These are phyloP conservation scores for Salvia hispanica DNA, from an alignment of 257 asterid species.

Conservation along the genomic window DNA sequence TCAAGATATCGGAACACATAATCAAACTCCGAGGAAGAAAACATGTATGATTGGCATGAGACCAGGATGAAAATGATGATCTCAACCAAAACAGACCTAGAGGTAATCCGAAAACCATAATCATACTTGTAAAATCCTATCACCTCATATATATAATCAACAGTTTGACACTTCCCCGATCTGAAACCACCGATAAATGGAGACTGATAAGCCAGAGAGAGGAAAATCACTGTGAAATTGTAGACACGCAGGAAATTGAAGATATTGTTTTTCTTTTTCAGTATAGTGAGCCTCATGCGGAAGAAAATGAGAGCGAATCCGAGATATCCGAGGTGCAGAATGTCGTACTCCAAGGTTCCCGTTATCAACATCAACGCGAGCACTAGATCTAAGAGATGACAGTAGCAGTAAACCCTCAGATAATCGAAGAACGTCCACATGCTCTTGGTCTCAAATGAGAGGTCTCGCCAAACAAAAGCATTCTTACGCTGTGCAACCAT, in stretches of 20 bases:
- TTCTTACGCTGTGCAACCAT: conserved; percentile 87
- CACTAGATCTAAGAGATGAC: conserved; percentile 93
- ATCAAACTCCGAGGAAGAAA: conserved; percentile 91
- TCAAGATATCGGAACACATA: conserved; percentile 97
- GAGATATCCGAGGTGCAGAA: conserved; percentile 96
- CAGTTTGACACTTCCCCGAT: conserved; percentile 72
- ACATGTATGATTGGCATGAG: conserved; percentile 94
- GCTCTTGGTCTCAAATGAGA: conserved; percentile 95
- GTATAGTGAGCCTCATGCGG: conserved; percentile 86
- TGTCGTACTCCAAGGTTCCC: conserved; percentile 91
- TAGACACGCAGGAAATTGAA: conserved; percentile 82
- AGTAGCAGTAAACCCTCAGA: conserved; percentile 93
- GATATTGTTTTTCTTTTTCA: conserved; percentile 86
- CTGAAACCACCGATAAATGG: conserved; percentile 83
- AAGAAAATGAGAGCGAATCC: conserved; percentile 93
- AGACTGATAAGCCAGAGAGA: conserved; percentile 95
- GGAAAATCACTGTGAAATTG: conserved; percentile 88
- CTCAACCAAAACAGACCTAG: conserved; percentile 96
- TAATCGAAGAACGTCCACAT: conserved; percentile 99
- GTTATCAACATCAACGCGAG: conserved; percentile 87
- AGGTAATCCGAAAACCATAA: conserved; percentile 94
- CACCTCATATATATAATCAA: conserved; percentile 89
- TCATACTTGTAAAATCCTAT: conserved; percentile 95
- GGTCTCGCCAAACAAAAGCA: conserved; percentile 92
- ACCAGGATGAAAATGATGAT: conserved; percentile 88